Base-by-base conservation (phyloP, 2,329 filamentous ascomycete species). In the Dothidotthia symphoricarpi region DNA sequence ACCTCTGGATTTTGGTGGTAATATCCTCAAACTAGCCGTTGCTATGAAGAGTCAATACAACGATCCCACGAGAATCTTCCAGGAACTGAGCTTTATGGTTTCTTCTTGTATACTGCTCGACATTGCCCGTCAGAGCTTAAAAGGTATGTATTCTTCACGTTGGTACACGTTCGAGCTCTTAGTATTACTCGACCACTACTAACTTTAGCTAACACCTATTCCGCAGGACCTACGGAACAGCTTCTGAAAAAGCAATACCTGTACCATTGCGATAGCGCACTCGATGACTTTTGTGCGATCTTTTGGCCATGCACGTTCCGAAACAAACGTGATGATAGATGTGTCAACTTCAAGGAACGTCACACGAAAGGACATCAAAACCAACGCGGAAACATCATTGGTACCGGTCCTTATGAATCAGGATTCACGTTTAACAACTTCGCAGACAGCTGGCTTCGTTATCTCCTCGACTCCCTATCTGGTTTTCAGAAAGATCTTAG, bases 71-170 rank as follows among this genome's bases (percentile, higher is more conserved):
- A n/a, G n/a, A n/a, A n/a, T 76, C 16, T 75, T 76, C 41, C 51
- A 66, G 25, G 61, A 70, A 26, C 49, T 77, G 11, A 71, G 70
- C 28, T 66, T 61, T 6, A 69, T 77, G 69, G 66, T 77, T 13
- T 72, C 74, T 7, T 76, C 73, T 1, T 75, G 75, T 41, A 71
- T 78, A 11, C 63, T 76, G 53, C 56, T 77, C 1, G 73, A 76
- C 33, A 69, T 63, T 41, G 67, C 62, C 8, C 60, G 70, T 29
- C 64, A 68, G 34, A 56, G 50, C 17, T 60, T 48, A 17, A 53
- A 41, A 52, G 63, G 53, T 58, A n/a, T n/a, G n/a, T n/a, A n/a
- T n/a, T n/a, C n/a, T n/a, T n/a, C n/a, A n/a, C n/a, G n/a, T n/a
- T n/a, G n/a, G n/a, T n/a, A n/a, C n/a, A n/a, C n/a, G n/a, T n/a